Evolutionary conservation across 495 filamentous ascomycete genomes (phyloP).

Genomic region (Aspergillus funiculosus): DNA sequence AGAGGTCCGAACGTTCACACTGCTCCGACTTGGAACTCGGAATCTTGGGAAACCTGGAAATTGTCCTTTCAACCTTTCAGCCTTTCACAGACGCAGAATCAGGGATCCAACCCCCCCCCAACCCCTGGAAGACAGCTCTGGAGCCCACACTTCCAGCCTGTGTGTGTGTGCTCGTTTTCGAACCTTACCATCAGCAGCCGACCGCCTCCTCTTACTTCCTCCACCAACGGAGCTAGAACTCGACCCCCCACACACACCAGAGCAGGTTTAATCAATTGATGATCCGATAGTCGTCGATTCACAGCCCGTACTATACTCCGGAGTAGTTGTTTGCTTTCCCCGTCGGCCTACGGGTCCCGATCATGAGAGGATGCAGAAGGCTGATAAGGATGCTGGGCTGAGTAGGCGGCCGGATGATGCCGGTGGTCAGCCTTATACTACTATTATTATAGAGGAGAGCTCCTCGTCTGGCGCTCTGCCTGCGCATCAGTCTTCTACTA

Average conservation of each 20-base stretch:
- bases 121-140: slow-evolving; percentile 1
- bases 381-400: slow-evolving; percentile 8
- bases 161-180: slow-evolving; percentile 4
- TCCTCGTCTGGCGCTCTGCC: slow-evolving; percentile 2
- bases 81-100: no score
- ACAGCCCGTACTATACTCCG: background rate
- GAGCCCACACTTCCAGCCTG: background rate
- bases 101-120: no score
- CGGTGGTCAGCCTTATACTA: slow-evolving; percentile 3
- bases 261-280: background rate
- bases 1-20: no score
- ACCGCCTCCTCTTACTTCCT: slow-evolving; percentile 8
- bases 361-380: slow-evolving; percentile 26
- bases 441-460: background rate
- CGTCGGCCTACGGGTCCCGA: no score
- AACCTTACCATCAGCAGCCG: slow-evolving; percentile 1
- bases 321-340: background rate
- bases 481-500: slow-evolving; percentile 1
- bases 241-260: slow-evolving; percentile 2
- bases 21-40: no score
- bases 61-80: no score
- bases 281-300: no score
- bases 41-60: no score
- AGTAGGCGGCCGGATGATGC: background rate
- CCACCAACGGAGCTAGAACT: slow-evolving; percentile 10